Evolutionary conservation across 345 rosid species (phyloP), one percentile per base, ranked within the genome.

Genomic region (Crucihimalaya himalaica): DNA sequence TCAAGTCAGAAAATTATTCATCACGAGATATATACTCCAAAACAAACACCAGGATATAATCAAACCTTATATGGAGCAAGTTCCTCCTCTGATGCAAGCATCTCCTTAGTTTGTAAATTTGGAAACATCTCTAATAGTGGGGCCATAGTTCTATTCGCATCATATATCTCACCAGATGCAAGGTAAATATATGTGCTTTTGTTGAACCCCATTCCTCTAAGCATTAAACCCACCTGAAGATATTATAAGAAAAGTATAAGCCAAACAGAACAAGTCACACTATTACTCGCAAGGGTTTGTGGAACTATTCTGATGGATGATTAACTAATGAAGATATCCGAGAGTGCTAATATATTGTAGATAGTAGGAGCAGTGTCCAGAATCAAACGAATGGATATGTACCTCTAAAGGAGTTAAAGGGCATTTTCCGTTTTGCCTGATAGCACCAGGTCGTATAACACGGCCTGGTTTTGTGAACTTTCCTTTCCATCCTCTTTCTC

Each of bases 381-480:
- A 74, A 34, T 57, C 61, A 58, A 45, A 47, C 27, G 20, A 59
- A 72, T 4, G 15, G 20, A 50, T 43, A 40, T 47, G 67, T 76
- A 96, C 99, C 99, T 96, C 99, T 75, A 96, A 75, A 55, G 99
- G 99, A 81, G 98, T 89, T 53, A 96, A 87, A 11, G 99, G 99
- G 68, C 99, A 96, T 76, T 92, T 92, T 66, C 99, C 99, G 69
- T 96, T 92, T 67, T 86, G 85, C 84, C 99, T 89, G 72, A 87
- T 90, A 32, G 97, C 90, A 75, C 99, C 99, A 71, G 99, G 99
- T 63, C 94, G 90, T 70, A 96, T 90, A 55, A 90, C 89, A 65
- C 98, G 97, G 70, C 98, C 99, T 54, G 90, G 96, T 84, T 89
- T 96, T 56, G 99, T 90, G 74, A 96, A 96, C 76, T 96, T 96